phyloP scores from a whole-genome alignment of 176 grass and related monocot genomes.

The Bolboschoenus planiculmis region DNA sequence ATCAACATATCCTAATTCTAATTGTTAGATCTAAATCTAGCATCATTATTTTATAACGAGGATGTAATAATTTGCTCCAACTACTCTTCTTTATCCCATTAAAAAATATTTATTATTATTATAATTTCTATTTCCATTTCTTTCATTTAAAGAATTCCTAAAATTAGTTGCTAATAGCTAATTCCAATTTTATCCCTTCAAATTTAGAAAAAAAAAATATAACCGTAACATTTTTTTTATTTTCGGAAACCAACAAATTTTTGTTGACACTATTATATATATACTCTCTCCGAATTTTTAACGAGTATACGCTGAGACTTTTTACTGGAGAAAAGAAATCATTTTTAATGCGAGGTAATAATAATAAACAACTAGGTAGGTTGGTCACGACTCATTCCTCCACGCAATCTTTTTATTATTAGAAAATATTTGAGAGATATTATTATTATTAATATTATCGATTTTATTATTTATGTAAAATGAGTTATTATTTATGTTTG shows the following conservation, averaged over 20 bases:
- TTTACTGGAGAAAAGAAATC: not conserved
- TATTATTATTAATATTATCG: too few species aligned
- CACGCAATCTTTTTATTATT: too few species aligned
- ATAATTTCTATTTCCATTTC: not conserved
- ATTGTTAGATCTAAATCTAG: not conserved
- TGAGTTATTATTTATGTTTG: too few species aligned
- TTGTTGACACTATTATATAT: not conserved
- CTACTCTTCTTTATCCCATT: not conserved
- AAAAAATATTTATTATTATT: not conserved
- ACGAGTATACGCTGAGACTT: not conserved
- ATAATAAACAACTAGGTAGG: conserved; percentile 6
- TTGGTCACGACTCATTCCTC: not conserved
- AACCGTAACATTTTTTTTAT: not conserved
- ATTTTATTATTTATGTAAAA: too few species aligned
- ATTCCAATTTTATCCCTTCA: not conserved
- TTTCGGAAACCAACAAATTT: not conserved
- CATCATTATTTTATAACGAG: not conserved
- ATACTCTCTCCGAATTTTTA: not conserved
- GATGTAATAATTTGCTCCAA: not conserved
- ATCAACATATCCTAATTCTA: not conserved
- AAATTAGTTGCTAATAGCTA: not conserved
- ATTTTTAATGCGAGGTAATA: not conserved
- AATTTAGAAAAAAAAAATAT: not conserved
- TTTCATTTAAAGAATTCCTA: not conserved
- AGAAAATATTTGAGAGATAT: too few species aligned